These are phyloP conservation scores for Boletellus emodensis DNA, from an alignment of 768 basidiomycete species.

Conservation along the genomic window DNA sequence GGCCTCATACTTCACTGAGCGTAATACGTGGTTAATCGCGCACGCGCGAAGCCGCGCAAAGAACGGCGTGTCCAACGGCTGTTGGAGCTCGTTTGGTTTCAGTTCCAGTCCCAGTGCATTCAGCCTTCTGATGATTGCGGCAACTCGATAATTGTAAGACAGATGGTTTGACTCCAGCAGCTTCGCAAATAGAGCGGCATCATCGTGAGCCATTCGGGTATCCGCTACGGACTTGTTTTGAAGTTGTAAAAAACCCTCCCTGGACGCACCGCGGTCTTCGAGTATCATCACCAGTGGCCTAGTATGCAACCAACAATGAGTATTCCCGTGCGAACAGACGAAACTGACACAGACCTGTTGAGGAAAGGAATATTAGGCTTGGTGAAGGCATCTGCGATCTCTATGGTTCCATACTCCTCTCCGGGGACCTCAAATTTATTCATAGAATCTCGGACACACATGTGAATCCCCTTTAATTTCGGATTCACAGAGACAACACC, in stretches of 20 bases:
- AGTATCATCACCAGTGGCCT: constrained; percentile 76
- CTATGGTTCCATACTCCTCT: constrained; percentile 54
- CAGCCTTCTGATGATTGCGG: constrained; percentile 49
- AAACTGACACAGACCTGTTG: constrained; percentile 60
- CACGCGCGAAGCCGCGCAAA: constrained; percentile 54
- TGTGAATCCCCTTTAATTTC: constrained; percentile 47
- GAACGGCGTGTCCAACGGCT: constrained; percentile 52
- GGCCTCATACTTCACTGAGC: constrained; percentile 73
- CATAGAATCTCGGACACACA: constrained; percentile 73
- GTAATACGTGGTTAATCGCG: constrained; percentile 59
- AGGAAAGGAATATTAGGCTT: constrained; percentile 61
- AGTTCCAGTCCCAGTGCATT: constrained; percentile 47
- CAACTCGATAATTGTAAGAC: constrained; percentile 45
- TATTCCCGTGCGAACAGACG: not conserved
- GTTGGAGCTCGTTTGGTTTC: constrained; percentile 30
- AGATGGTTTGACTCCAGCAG: constrained; percentile 50
- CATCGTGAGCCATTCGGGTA: constrained; percentile 58
- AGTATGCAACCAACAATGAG: not conserved
- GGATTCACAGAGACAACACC: constrained; percentile 74
- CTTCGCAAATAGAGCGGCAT: constrained; percentile 42
- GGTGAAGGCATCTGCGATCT: constrained; percentile 65
- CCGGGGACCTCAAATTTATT: constrained; percentile 61
- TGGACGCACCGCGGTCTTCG: constrained; percentile 66
- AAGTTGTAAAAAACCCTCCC: constrained; percentile 54
- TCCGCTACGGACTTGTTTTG: constrained; percentile 57